Evolutionary conservation across 176 grass and related monocot species (phyloP).

Genomic region (Eremochloa ophiuroides): DNA sequence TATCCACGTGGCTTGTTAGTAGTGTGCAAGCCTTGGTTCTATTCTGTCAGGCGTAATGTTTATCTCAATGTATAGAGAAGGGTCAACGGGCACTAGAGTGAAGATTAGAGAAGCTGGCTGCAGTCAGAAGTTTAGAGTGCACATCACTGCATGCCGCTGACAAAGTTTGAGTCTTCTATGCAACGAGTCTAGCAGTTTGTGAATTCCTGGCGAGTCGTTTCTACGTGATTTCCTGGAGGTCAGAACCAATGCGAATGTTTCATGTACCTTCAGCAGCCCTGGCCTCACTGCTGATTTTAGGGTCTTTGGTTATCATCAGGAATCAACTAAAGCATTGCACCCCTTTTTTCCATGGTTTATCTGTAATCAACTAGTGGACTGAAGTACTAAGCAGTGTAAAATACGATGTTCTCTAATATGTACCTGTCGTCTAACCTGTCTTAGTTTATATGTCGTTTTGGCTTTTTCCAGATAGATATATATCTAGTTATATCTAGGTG

Average conservation of each 20-base stretch:
- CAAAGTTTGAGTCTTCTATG: conserved; percentile 56
- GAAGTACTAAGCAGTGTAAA: not conserved
- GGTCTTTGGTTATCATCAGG: not conserved
- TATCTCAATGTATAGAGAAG: conserved; percentile 57
- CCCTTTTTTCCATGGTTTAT: not conserved
- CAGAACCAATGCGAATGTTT: not conserved
- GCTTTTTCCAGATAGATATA: no score
- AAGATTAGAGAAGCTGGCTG: conserved; percentile 83
- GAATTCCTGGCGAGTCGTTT: conserved; percentile 5
- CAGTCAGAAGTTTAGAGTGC: conserved; percentile 37
- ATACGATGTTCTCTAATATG: not conserved
- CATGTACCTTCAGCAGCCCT: not conserved
- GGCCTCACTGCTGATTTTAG: not conserved
- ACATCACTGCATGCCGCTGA: conserved; percentile 41
- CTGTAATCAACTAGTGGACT: not conserved
- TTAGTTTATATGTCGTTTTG: no score
- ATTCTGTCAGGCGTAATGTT: not conserved
- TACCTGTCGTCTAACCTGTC: no score
- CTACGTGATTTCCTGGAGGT: conserved; percentile 19
- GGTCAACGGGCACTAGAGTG: conserved; percentile 94
- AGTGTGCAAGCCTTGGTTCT: not conserved
- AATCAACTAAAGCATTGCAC: not conserved
- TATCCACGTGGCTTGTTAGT: not conserved
- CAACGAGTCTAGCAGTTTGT: conserved; percentile 13
- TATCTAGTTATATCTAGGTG: no score